Base-by-base conservation (phyloP, 2,329 filamentous ascomycete genomes). In the Tricladium varicosporioides region DNA sequence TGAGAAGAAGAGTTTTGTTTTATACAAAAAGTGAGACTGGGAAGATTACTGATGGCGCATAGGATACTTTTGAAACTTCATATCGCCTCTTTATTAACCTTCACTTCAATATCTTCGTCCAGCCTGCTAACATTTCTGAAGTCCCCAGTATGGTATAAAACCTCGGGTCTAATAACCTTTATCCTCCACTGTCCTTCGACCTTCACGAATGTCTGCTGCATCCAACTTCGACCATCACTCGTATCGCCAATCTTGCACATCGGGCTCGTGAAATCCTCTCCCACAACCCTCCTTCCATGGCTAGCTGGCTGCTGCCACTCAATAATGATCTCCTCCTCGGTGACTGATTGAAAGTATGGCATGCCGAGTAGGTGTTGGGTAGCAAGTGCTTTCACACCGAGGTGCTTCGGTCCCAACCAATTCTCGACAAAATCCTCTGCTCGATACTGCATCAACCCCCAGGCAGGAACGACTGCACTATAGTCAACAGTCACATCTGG, bases 281-380 rank as follows among this genome's bases (percentile, higher is more conserved):
- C 59, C 18, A 52, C 55, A 9, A 62, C 19, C 16, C 57, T 51
- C 9, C 64, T 48, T 15, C 56, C 65, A 48, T 69, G 66, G 36
- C 60, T 62, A 11, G 65, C 65, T 13, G 67, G 15, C 52, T 68
- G 64, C 54, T 67, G 66, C 61, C 64, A 67, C 44, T 68, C 60
- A 1, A 69, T 60, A 1, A 67, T 47, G 11, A 68, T 66, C 50
- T 65, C 55, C 3, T 62, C 53, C 2, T 61, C 57, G 0, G 57
- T 57, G 0, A 66, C 64, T 1, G 51, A 61, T 18, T 65, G 63
- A 54, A 69, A 63, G 31, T 66, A 67, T 11, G 65, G 66, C 8
- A 55, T 54, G 1, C 60, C 65, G 7, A 67, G 60, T 1, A 69
- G 51, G 57, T 67, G 66, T n/a, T 69, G 64, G 5, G 64, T 66